These are phyloP conservation scores for Persicaria tinctoria DNA, from an alignment of 148 eudicot genomes.

Conservation along the genomic window DNA sequence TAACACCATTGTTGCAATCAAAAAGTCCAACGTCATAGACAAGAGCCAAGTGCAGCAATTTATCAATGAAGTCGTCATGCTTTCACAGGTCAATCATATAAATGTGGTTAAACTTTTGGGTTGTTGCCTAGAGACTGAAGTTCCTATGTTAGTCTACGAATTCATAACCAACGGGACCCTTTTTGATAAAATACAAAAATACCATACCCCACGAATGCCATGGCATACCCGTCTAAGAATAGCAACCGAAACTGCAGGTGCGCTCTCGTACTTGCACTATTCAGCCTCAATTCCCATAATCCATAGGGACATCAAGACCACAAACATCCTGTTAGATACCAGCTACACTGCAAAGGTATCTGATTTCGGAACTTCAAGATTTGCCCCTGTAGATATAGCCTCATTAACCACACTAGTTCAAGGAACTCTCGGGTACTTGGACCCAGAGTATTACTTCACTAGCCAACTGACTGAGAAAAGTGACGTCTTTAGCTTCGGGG, in stretches of 20 bases:
- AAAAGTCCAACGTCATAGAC: neutral
- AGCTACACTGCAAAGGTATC: constrained; percentile 8
- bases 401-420: constrained; percentile 11
- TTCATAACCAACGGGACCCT: neutral
- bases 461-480: neutral
- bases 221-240: neutral
- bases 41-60: constrained; percentile 8
- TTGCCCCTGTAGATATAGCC: neutral
- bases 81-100: neutral
- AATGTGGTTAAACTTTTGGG: constrained; percentile 1
- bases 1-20: neutral
- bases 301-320: constrained; percentile 2
- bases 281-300: constrained; percentile 11
- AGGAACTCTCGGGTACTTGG: constrained; percentile 11
- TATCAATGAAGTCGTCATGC: neutral
- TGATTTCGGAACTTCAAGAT: constrained; percentile 12
- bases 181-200: neutral
- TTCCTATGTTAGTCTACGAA: constrained; percentile 4
- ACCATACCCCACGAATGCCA: neutral
- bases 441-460: constrained; percentile 6
- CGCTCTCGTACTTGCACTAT: constrained; percentile 3
- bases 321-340: constrained; percentile 3
- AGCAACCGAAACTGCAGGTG: neutral
- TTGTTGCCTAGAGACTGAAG: constrained; percentile 1
- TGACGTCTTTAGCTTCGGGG: constrained; percentile 11